Evolutionary conservation across 2,329 filamentous ascomycete genomes (phyloP), one percentile per base, ranked within the genome.

Genomic region (Claviceps africana): DNA sequence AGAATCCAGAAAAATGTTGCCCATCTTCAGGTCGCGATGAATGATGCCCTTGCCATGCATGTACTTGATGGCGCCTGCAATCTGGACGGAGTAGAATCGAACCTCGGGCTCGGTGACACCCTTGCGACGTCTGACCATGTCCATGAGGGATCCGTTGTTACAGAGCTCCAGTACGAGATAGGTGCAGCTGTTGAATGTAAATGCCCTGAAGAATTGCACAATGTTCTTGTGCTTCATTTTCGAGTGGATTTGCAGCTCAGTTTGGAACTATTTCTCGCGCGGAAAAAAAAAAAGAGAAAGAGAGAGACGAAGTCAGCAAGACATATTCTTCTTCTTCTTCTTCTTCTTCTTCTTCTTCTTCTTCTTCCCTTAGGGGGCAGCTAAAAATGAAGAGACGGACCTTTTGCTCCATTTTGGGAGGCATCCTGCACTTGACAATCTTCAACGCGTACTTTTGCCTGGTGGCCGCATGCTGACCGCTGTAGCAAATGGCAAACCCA

Each of bases 221-320:
- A 98, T 91, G 66, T 96, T 95, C 51, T 86, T 86, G 64, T 98
- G 93, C 53, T 84, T 83, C 82, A 98, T 91, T 66, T 97, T 98
- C 44, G 93, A 96, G 70, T 98, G 93, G 55, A 98, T 96, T 69
- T 97, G 91, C 7, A 98, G 79, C 68, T 98, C 93, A 22, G 80
- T 81, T 81, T 83, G 81, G 60, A 85, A 83, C 79, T 83, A 47
- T 19, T 47, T 7, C 3, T 35, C 45, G 45, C 17, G 5, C 4
- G 43, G 1, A 5, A 37, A 2, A 35, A 28, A 39, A 25, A 25
- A 25, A 25, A 25, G 5, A 25, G 3, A 25, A 25, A 25, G 25
- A 25, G 25, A 25, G 25, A 45, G 21, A 22, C 1, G 25, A 21
- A 15, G 44, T 51, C 33, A 50, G 42, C 28, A 21, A 19, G 15